Conservation (phyloP, 2,329 filamentous ascomycete genomes). For the Aspergillus fumigatus region DNA sequence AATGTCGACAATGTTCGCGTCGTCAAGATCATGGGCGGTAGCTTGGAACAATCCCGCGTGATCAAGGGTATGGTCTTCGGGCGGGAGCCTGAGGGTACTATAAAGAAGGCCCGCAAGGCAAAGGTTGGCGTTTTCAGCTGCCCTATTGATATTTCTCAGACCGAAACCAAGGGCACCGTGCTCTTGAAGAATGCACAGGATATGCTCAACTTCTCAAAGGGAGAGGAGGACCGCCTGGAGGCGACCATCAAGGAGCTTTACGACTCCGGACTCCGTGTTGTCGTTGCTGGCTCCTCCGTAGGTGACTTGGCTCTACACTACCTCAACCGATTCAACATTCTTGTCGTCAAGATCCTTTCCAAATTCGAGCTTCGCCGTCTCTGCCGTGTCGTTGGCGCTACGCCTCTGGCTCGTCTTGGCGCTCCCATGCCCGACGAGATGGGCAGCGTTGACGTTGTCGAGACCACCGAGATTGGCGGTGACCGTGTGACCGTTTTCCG, state of each 20-base stretch:
- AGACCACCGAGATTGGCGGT: conserved; percentile 95
- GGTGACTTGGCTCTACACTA: conserved; percentile 96
- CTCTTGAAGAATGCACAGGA: conserved; percentile 95
- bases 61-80: conserved; percentile 98
- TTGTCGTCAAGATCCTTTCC: conserved; percentile 93
- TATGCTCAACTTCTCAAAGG: conserved; percentile 97
- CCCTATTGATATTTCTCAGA: conserved; percentile 90
- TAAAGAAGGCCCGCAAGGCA: conserved; percentile 88
- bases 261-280: conserved; percentile 86
- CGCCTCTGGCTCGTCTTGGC: conserved; percentile 88
- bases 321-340: conserved; percentile 93
- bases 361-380: conserved; percentile 95
- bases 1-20: conserved; percentile 99
- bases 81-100: conserved; percentile 82
- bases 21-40: conserved; percentile 99
- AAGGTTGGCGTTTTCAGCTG: conserved; percentile 98
- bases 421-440: conserved; percentile 99
- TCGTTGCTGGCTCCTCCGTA: conserved; percentile 87
- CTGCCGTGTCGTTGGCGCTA: conserved; percentile 93
- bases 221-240: conserved; percentile 90
- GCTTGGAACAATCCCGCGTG: conserved; percentile 86
- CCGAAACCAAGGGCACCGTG: conserved; percentile 98
- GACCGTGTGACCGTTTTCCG: conserved; percentile 98
- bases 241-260: conserved; percentile 89
- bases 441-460: conserved; percentile 89